Evolutionary conservation across 768 basidiomycete species (phyloP), one percentile per base, ranked within the genome.

Genomic region (Porpolomopsis calyptriformis): DNA sequence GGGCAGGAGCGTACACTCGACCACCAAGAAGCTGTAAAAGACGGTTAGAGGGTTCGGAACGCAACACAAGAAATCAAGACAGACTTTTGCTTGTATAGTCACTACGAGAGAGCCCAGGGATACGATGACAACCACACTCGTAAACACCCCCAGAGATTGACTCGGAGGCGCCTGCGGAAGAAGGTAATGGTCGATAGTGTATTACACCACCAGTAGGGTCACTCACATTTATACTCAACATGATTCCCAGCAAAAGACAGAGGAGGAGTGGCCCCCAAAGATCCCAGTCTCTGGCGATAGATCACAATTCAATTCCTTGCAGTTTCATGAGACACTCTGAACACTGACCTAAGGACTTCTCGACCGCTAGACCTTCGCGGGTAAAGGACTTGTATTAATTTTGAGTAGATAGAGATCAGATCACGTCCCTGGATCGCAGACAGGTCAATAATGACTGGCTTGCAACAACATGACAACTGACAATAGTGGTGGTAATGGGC

Each of bases 211-310:
- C 7, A 31, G 14, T 31, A 7, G 7, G 29, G 14, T 7, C 18
- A 53, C 74, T 43, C 57, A 87, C 90, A 61, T 87, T 88, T 38
- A 90, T 65, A 57, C 87, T 91, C 16, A 94, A 75, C 71, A 92
- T 82, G 36, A 89, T 82, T 43, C 82, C 85, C 10, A 93, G 74
- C 33, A 76, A 61, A 45, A 93, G 71, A 54, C 84, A 89, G 33
- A 92, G 72, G 20, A 97, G 72, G 2, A 97, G 71, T 9, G 93
- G 93, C 2, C 93, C 93, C 94, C 94, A 98, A 20, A 98, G 73
- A 64, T 98, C 94, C 94, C 93, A 98, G 59, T 97, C 93, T 52
- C 91, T 91, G 57, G 9, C 23, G 14, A 27, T 22, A n/a, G 14
- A 40, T 14, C 23, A 26, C 9, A 29, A 48, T n/a, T 20, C n/a